phyloP scores from a whole-genome alignment of 805 yeast genomes.

The Metschnikowia baotianmanensis region DNA sequence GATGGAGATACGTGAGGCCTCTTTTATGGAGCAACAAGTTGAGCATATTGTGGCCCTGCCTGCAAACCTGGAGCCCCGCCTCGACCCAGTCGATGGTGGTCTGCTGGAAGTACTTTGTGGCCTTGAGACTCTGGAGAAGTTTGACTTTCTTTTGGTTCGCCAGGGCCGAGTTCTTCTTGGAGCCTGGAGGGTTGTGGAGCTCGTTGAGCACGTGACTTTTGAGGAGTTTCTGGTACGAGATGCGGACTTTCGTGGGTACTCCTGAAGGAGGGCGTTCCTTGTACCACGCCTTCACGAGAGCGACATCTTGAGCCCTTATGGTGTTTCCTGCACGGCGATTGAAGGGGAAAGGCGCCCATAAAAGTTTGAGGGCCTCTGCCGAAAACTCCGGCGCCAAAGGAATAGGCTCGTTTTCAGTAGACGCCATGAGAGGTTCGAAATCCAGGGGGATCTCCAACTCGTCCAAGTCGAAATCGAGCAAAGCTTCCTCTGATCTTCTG shows the following conservation, averaged over 20 bases:
- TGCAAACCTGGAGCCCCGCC: constrained; percentile 91
- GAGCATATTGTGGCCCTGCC: constrained; percentile 92
- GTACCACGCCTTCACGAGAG: constrained; percentile 82
- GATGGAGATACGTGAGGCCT: constrained; percentile 87
- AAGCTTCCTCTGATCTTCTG: constrained; percentile 26
- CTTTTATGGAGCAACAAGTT: constrained; percentile 84
- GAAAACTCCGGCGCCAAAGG: constrained; percentile 43
- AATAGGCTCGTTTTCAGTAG: neutral
- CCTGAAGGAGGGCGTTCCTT: constrained; percentile 60
- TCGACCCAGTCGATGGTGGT: constrained; percentile 98
- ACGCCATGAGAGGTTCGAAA: constrained; percentile 51
- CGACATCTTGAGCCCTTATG: constrained; percentile 86
- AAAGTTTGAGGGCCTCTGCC: constrained; percentile 56
- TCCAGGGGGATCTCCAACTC: constrained; percentile 35
- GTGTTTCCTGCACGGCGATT: constrained; percentile 68
- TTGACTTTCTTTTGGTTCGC: constrained; percentile 51
- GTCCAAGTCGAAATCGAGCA: constrained; percentile 14
- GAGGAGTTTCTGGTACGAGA: constrained; percentile 87
- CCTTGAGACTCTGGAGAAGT: constrained; percentile 61
- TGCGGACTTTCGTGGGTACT: constrained; percentile 72
- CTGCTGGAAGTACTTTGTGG: constrained; percentile 86
- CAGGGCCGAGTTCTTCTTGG: constrained; percentile 27
- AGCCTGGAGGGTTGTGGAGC: constrained; percentile 47
- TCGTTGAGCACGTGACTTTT: constrained; percentile 73
- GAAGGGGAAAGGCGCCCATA: constrained; percentile 85